Base-by-base conservation (phyloP, 2,329 filamentous ascomycete species). In the Saccharata proteae region DNA sequence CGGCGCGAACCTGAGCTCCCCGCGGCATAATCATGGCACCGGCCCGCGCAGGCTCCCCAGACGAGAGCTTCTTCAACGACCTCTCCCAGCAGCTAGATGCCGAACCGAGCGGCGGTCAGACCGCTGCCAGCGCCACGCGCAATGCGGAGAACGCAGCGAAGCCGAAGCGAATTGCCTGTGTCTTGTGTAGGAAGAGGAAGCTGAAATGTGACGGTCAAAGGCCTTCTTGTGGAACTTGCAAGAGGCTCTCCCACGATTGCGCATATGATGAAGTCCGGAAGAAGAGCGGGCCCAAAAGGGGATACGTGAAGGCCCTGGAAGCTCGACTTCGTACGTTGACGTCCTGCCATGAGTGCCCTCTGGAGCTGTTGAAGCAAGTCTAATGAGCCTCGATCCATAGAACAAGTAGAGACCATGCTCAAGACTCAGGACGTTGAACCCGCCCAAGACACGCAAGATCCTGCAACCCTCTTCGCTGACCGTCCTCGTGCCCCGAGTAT, bases 201-300 rank as follows among this genome's bases (percentile, higher is more conserved):
- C 65, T 94, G 43, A 80, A 80, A 58, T 94, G 86, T 57, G 86
- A 94, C 53, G 85, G 85, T 21, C 63, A 71, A 32, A 77, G 80
- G 40, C 86, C 86, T 14, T 83, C 80, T 43, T 93, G 86, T 52
- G 84, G 80, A 46, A 93, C 85, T 16, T 94, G 86, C 56, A 76
- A 80, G 18, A 69, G 86, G n/a, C 63, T 93, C 30, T 77, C 81
- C 25, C 86, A 94, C 56, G 72, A 78, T 34, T 93, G 86, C 60
- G 77, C 80, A 38, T 93, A 93, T 51, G 85, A 93, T 51, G 85
- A 93, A 61, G 79, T 88, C 45, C 74, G 86, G 52, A 82, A 84
- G 60, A 93, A 93, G 71, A 93, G 85, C 54, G 86, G 86, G 3
- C 86, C 86, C 3, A 93, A 93, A 64, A 71, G 86, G 51, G 86